Base-by-base conservation (phyloP, 2,329 filamentous ascomycete species). In the Daldinia sp. region DNA sequence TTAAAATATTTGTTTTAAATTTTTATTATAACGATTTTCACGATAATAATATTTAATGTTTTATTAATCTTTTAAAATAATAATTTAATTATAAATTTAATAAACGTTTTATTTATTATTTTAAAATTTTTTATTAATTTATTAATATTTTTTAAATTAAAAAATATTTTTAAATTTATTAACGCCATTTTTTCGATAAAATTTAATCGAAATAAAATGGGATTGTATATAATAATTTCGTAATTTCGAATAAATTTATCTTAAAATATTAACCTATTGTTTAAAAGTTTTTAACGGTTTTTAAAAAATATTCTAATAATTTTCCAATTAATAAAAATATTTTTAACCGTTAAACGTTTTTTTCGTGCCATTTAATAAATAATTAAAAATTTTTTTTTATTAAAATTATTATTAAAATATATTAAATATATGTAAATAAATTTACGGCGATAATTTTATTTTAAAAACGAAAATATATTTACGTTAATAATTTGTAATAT, bases 361-460 rank as follows among this genome's bases (percentile, higher is more conserved):
- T 48, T 48, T 48, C 26, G 12, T 12, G 4, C n/a, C n/a, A 26
- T 48, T 18, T 44, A 44, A 26, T 48, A 48, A 20, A 26, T 48
- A 12, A 13, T 23, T 23, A 48, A 10, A 48, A 48, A 48, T 5
- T 23, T 26, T 12, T 23, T 23, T 48, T 48, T 48, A 26, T 26
- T 48, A 26, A 48, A 26, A 48, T 48, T 48, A 44, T 48, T 48
- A 12, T 48, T 26, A 48, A 23, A 48, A 48, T 23, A 26, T 26
- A 48, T 23, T 12, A 23, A 23, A 23, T 48, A 48, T 26, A 48
- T 48, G 1, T 48, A 23, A 48, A 23, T 23, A 48, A 48, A 48
- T 26, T 48, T 48, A 4, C 20, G 12, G 26, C 3, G 13, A 48
- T 48, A 48, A 26, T 26, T 44, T 44, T 44, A 20, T 26, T 48